A percentile compares a stretch with the other conserved stretches of the same genome.
Evolutionary conservation across 257 asterid genomes (phyloP).

Genomic region (Nicotiana undulata): DNA sequence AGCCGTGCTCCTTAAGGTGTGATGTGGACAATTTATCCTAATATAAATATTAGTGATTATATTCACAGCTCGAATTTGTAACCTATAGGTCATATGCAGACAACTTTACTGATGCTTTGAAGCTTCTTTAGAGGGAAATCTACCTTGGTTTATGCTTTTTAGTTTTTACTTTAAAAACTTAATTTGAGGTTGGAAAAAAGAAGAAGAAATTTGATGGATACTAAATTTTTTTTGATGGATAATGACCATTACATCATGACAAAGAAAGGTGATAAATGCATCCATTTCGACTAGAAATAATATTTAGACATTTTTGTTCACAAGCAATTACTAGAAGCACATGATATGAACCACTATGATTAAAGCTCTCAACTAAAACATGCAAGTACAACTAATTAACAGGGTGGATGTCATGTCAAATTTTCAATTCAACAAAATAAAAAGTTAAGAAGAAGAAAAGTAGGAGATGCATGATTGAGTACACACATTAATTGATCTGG

Average conservation of each 20-base stretch:
- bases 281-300: neutral
- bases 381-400: neutral
- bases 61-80: rapidly evolving
- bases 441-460: neutral
- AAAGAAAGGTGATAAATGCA: neutral
- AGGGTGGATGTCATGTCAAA: neutral
- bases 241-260: neutral
- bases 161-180: neutral
- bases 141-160: neutral
- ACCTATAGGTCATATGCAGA: too few relatives aligned
- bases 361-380: neutral
- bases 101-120: too few relatives aligned
- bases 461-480: neutral
- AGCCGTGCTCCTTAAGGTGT: too few relatives aligned
- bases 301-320: neutral
- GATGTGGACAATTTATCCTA: too few relatives aligned
- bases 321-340: neutral
- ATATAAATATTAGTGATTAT: rapidly evolving
- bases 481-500: neutral
- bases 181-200: neutral
- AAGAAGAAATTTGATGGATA: neutral
- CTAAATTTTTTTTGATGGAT: neutral
- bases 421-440: neutral
- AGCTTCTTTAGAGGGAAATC: too few relatives aligned
- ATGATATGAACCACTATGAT: neutral